A percentile compares a stretch with the other conserved stretches of the same genome.
Evolutionary conservation across 768 basidiomycete species (phyloP).

Genomic region (Leccinum pellstonianum): DNA sequence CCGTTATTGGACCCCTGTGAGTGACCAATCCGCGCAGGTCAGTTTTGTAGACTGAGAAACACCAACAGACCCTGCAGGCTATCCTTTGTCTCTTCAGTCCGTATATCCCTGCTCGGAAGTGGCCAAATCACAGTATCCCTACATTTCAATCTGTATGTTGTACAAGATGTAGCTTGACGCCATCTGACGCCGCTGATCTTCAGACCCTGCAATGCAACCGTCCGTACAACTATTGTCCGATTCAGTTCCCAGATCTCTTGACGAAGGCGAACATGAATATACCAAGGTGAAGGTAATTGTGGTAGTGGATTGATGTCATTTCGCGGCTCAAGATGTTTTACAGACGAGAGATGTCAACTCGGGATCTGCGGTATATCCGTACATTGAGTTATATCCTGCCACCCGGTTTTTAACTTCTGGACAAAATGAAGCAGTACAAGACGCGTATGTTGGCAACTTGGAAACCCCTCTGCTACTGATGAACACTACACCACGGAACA

Average conservation of each 20-base stretch:
- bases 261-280: neutral
- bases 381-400: conserved; percentile 25
- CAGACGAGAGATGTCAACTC: neutral
- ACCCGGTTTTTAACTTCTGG: neutral
- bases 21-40: conserved; percentile 6
- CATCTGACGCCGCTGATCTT: neutral
- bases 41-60: neutral
- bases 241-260: conserved; percentile 9
- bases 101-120: conserved; percentile 20
- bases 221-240: conserved; percentile 13
- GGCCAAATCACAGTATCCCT: conserved; percentile 20
- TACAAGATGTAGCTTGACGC: neutral
- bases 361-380: conserved; percentile 22
- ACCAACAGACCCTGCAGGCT: conserved; percentile 21
- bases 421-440: neutral
- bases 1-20: conserved; percentile 37
- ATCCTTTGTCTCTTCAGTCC: conserved; percentile 27
- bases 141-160: conserved; percentile 27
- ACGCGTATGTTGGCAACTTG: neutral
- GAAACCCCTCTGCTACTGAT: neutral
- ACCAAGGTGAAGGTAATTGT: conserved; percentile 14
- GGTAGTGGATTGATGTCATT: neutral
- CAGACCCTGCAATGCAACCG: conserved; percentile 19
- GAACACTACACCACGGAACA: neutral
- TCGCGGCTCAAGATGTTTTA: conserved; percentile 3